Base-by-base conservation (phyloP, 1,139 yeast species). In the Debaryomyces robertsiae region DNA sequence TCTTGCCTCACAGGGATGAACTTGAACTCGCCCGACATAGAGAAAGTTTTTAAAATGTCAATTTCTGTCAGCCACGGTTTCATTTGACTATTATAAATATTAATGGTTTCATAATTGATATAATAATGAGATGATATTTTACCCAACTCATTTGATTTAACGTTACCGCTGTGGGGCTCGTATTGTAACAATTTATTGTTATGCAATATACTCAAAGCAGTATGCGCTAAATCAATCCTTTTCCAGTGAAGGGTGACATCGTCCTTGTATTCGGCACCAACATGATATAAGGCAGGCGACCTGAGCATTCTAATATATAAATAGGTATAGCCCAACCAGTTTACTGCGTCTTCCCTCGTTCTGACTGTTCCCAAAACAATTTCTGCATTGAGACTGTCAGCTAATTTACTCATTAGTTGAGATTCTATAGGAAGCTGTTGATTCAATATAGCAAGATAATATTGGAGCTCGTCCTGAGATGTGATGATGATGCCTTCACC, bases 401-500 rank as follows among this genome's bases (percentile, higher is more conserved):
- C 82, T 18, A 93, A 58, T 48, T 75, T 80, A 17, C 82, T 64
- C 69, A 88, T 77, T 45, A 93, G 63, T 56, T 89, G 96, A 2
- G 96, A 88, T 60, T 93, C 98, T 39, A 93, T 91, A 0, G 98
- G 96, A 28, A 91, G 66, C 55, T 91, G 96, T 49, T 91, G 95
- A 58, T 89, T 91, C 50, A 91, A 69, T 18, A 93, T 76, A 0
- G 97, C 95, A 58, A 93, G 72, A 55, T 90, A 93, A 56, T 90
- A 91, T 49, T 88, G 94, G 17, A 93, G 73, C 54, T 90, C 95
- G 14, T 84, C 82, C 47, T 88, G 94, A 0, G 91, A 76, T 0
- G 98, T 93, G 33, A 93, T 89, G 30, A 93, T 89, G 6, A 93
- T 81, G 66, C 98, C 98, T 54, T 89, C 96, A 55, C 98, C 98